Evolutionary conservation across 768 basidiomycete species (phyloP).

Genomic region (Rhodocollybia butyracea): DNA sequence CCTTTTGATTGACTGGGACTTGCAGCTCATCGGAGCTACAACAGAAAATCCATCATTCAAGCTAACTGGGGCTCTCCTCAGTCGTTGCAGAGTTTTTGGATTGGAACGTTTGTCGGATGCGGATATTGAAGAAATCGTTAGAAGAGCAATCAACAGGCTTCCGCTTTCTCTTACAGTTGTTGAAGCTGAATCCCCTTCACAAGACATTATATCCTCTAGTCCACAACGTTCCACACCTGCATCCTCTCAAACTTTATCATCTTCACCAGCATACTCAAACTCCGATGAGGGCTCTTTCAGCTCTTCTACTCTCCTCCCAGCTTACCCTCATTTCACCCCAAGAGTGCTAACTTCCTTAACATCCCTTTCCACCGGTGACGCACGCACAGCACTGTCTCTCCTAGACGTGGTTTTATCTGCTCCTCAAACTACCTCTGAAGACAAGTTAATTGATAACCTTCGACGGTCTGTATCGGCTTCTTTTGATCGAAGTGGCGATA

Average conservation of each 20-base stretch:
- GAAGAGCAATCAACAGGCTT: slow-evolving; percentile 43
- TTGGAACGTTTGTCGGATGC: slow-evolving; percentile 64
- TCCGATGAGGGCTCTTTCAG: slow-evolving; percentile 6
- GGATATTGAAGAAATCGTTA: slow-evolving; percentile 57
- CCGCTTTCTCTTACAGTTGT: slow-evolving; percentile 7
- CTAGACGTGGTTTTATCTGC: slow-evolving; percentile 65
- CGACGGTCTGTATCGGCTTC: slow-evolving; percentile 61
- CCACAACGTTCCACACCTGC: not conserved
- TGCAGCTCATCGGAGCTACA: slow-evolving; percentile 74
- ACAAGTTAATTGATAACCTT: slow-evolving; percentile 50
- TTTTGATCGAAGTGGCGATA: slow-evolving; percentile 76
- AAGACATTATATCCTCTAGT: not conserved
- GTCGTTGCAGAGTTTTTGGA: slow-evolving; percentile 79
- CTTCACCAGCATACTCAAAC: slow-evolving; percentile 6
- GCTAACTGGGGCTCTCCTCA: slow-evolving; percentile 66
- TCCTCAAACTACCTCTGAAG: slow-evolving; percentile 37
- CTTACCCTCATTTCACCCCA: slow-evolving; percentile 38
- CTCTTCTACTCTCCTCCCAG: slow-evolving; percentile 8
- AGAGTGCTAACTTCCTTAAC: slow-evolving; percentile 47
- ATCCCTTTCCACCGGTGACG: slow-evolving; percentile 64
- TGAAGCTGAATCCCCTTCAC: not conserved
- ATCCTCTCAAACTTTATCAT: slow-evolving; percentile 10
- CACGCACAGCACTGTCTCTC: slow-evolving; percentile 73
- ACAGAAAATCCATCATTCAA: slow-evolving; percentile 92
- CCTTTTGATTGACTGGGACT: not conserved